phyloP scores from a whole-genome alignment of 2,329 filamentous ascomycete species.

The Fusarium irregulare region DNA sequence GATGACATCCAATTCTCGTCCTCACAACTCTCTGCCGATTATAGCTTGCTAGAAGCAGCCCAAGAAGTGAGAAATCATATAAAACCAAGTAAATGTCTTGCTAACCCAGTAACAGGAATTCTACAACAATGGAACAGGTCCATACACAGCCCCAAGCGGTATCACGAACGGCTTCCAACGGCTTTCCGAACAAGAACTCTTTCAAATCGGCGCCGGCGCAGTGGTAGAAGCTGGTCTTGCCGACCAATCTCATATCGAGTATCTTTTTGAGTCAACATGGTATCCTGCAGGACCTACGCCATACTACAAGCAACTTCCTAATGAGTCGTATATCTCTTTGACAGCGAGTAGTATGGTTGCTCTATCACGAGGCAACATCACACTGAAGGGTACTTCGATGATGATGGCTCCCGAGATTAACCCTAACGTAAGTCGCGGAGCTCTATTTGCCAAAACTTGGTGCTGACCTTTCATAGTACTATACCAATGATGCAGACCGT shows the following conservation, averaged over 20 bases:
- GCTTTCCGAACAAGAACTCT: conserved; percentile 1
- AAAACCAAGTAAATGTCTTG: too few relatives aligned
- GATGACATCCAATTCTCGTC: conserved; percentile 5
- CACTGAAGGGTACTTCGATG: conserved; percentile 6
- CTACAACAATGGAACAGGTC: conserved; percentile 3
- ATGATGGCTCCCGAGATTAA: conserved; percentile 13
- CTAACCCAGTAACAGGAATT: neutral
- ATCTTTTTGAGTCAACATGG: conserved; percentile 23
- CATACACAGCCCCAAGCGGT: neutral
- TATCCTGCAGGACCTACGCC: conserved; percentile 13
- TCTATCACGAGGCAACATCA: conserved; percentile 4
- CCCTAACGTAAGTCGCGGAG: conserved; percentile 2
- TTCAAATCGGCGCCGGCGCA: conserved; percentile 1
- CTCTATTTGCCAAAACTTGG: too few relatives aligned
- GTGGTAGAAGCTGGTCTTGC: conserved; percentile 12
- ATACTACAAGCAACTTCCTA: neutral
- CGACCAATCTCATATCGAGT: conserved; percentile 15
- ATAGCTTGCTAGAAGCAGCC: neutral
- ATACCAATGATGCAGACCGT: conserved; percentile 6
- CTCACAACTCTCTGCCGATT: neutral
- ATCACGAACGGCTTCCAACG: conserved; percentile 17
- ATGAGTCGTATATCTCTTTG: conserved; percentile 13
- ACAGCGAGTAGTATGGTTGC: conserved; percentile 19
- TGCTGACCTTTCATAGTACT: neutral
- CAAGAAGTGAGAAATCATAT: neutral